These are phyloP conservation scores for Elsinoe fawcettii DNA, from an alignment of 2,329 filamentous ascomycete genomes.

Conservation along the genomic window DNA sequence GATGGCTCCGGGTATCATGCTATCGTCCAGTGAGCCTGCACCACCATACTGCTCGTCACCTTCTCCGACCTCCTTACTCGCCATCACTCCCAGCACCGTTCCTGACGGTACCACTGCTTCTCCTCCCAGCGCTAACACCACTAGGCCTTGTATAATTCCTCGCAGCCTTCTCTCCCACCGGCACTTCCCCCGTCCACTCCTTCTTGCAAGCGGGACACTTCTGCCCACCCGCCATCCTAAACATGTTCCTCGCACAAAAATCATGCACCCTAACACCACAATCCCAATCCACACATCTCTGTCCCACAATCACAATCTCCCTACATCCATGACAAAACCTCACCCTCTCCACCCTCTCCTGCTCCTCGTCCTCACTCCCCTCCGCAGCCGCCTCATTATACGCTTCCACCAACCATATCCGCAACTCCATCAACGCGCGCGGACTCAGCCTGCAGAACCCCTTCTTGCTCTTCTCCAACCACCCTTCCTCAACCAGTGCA, in stretches of 20 bases:
- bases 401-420: slow-evolving; percentile 73
- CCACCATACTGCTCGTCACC: background rate
- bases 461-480: slow-evolving; percentile 67
- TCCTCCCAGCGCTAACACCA: slow-evolving; percentile 18
- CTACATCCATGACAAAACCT: slow-evolving; percentile 83
- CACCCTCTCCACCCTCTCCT: slow-evolving; percentile 55
- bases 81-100: slow-evolving; percentile 18
- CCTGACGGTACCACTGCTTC: slow-evolving; percentile 19
- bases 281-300: slow-evolving; percentile 62
- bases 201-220: slow-evolving; percentile 55
- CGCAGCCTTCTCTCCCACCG: slow-evolving; percentile 47
- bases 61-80: slow-evolving; percentile 12
- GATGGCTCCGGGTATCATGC: slow-evolving; percentile 13
- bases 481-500: slow-evolving; percentile 67
- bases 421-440: slow-evolving; percentile 74
- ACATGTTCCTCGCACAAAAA: slow-evolving; percentile 66
- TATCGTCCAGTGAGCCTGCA: background rate
- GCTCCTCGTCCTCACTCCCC: slow-evolving; percentile 35
- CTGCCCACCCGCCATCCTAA: slow-evolving; percentile 53
- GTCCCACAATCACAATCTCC: slow-evolving; percentile 78
- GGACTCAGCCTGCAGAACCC: slow-evolving; percentile 71
- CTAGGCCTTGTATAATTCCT: slow-evolving; percentile 17
- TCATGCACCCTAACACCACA: slow-evolving; percentile 70
- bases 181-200: slow-evolving; percentile 44
- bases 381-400: slow-evolving; percentile 71